Evolutionary conservation across 768 basidiomycete species (phyloP).

Genomic region (Mycena albidolilacea): DNA sequence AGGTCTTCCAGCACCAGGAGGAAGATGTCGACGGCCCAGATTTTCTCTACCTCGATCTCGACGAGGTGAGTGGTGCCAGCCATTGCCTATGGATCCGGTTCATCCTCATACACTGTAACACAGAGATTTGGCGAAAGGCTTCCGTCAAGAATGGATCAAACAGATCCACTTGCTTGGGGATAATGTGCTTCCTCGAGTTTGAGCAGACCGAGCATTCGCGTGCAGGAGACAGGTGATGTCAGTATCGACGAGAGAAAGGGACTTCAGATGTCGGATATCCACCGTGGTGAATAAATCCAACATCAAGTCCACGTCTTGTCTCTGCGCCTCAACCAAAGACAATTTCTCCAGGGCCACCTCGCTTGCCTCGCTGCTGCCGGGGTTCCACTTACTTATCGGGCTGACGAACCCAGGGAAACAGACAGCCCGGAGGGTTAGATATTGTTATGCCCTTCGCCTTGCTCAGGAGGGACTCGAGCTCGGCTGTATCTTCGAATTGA

Average conservation of each 20-base stretch:
- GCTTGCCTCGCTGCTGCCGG: neutral
- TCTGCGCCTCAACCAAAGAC: neutral
- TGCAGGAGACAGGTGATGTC: neutral
- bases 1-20: neutral
- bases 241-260: neutral
- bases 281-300: conserved; percentile 9
- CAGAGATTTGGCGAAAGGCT: too few species aligned
- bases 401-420: neutral
- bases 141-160: too few species aligned
- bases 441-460: neutral
- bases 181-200: neutral
- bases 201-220: neutral
- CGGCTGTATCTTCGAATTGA: neutral
- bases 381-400: too few species aligned
- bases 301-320: neutral
- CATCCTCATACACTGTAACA: neutral
- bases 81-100: neutral
- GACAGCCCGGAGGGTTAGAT: neutral
- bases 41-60: neutral
- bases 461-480: conserved; percentile 6
- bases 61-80: neutral
- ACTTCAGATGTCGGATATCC: neutral
- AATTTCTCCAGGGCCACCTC: neutral
- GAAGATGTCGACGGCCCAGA: neutral
- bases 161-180: too few species aligned